Percentiles rank a stretch among this genome's conserved stretches.
phyloP scores from a whole-genome alignment of 352 stramenopile species.

The Peronospora farinosa region DNA sequence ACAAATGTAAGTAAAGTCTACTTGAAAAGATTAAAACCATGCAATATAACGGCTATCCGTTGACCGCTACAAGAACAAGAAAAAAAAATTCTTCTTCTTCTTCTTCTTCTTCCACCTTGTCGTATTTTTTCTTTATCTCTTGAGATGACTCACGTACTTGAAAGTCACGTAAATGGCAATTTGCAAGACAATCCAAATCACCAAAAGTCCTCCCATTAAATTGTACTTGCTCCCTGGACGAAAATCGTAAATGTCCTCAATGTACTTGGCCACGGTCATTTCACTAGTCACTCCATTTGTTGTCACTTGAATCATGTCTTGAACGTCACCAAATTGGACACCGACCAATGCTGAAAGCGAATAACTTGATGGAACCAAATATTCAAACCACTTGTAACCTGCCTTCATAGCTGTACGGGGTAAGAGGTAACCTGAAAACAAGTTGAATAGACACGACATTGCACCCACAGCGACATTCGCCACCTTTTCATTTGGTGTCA shows the following conservation, averaged over 20 bases:
- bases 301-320: conserved; percentile 22
- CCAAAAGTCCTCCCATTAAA: conserved; percentile 40
- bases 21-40: no score
- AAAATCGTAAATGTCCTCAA: conserved; percentile 49
- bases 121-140: conserved; percentile 1
- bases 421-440: conserved; percentile 55
- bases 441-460: conserved; percentile 59
- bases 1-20: no score
- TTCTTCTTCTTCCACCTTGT: background rate
- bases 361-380: conserved; percentile 57
- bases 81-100: no score
- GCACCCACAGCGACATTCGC: conserved; percentile 68
- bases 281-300: conserved; percentile 5
- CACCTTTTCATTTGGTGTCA: conserved; percentile 72
- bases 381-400: conserved; percentile 69
- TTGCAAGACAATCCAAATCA: conserved; percentile 55
- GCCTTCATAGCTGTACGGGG: conserved; percentile 43
- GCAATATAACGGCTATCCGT: no score
- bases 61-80: no score
- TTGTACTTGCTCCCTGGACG: conserved; percentile 38
- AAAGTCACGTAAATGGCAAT: conserved; percentile 4
- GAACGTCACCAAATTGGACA: conserved; percentile 34
- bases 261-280: conserved; percentile 31
- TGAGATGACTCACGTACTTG: conserved; percentile 8
- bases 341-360: conserved; percentile 38